These are phyloP conservation scores for Exophiala phaeomuriformis DNA, from an alignment of 2,329 filamentous ascomycete genomes.

Conservation along the genomic window DNA sequence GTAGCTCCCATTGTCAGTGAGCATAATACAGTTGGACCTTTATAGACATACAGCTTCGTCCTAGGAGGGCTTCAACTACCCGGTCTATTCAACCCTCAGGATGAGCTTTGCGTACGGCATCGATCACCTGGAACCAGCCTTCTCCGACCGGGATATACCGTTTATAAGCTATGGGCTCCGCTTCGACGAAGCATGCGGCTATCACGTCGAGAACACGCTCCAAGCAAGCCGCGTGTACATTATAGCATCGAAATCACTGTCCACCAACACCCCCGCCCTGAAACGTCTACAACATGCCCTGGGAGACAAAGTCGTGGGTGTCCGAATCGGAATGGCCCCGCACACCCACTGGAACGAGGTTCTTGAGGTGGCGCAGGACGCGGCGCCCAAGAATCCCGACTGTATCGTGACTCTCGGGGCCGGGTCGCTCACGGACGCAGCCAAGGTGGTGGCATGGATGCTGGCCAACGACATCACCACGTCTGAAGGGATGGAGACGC, in stretches of 20 bases:
- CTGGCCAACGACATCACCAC: constrained; percentile 44
- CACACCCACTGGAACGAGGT: constrained; percentile 51
- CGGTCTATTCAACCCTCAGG: background rate
- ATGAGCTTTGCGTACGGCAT: constrained; percentile 16
- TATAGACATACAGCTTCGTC: no score
- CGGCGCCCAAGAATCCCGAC: constrained; percentile 32
- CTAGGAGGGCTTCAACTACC: no score
- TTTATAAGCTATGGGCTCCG: constrained; percentile 44
- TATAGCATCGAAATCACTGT: constrained; percentile 45
- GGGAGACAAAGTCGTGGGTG: constrained; percentile 39
- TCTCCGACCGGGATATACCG: constrained; percentile 34
- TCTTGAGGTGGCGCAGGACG: constrained; percentile 37
- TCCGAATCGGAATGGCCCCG: constrained; percentile 46
- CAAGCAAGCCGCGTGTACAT: constrained; percentile 44
- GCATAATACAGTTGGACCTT: no score
- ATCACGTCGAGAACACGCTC: constrained; percentile 42
- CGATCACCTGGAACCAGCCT: constrained; percentile 36
- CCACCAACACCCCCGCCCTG: constrained; percentile 42
- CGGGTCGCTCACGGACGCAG: constrained; percentile 50
- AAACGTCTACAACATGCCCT: constrained; percentile 38
- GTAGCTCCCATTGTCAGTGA: no score
- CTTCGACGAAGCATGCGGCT: constrained; percentile 40
- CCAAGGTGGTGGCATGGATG: constrained; percentile 47
- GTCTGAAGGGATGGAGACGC: constrained; percentile 34
- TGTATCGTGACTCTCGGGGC: constrained; percentile 49